Conservation (phyloP, 257 asterid species). For the Verbena officinalis region DNA sequence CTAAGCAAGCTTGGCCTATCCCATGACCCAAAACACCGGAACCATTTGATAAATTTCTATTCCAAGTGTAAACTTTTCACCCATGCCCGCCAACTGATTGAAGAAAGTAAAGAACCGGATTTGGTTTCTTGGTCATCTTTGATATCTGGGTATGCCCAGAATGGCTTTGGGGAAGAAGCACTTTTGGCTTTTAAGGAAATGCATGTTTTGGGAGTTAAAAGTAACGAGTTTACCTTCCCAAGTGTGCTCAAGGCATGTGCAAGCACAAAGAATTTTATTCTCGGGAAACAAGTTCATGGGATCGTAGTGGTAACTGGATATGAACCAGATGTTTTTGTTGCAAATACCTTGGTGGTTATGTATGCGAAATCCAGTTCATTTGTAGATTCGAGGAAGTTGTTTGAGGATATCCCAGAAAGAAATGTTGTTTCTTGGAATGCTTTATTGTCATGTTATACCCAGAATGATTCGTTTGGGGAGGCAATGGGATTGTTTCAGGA, state of each 20-base stretch:
- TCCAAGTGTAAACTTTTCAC: conserved; percentile 51
- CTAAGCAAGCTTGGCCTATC: conserved; percentile 44
- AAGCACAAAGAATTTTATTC: conserved; percentile 32
- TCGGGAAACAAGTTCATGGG: conserved; percentile 73
- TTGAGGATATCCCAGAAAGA: conserved; percentile 61
- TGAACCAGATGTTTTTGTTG: conserved; percentile 66
- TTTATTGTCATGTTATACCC: conserved; percentile 54
- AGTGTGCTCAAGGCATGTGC: conserved; percentile 84
- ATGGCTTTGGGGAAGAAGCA: conserved; percentile 64
- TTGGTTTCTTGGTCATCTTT: conserved; percentile 81
- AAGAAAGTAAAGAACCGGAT: conserved; percentile 63
- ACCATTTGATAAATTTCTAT: conserved; percentile 59
- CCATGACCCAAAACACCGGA: conserved; percentile 47
- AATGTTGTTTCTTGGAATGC: conserved; percentile 84
- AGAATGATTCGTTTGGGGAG: conserved; percentile 49
- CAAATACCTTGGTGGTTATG: conserved; percentile 65
- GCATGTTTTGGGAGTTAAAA: conserved; percentile 56
- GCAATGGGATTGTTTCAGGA: conserved; percentile 62
- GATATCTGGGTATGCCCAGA: conserved; percentile 72
- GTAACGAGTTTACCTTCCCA: conserved; percentile 70
- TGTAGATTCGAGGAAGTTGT: conserved; percentile 60
- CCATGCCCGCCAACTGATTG: conserved; percentile 59
- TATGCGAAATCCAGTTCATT: conserved; percentile 63
- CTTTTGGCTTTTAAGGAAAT: conserved; percentile 54
- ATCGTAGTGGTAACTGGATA: conserved; percentile 60